Percentiles rank a stretch among this genome's conserved stretches.
Evolutionary conservation across 1,284 basidiomycete species (phyloP).

Genomic region (Irpex lacteus): DNA sequence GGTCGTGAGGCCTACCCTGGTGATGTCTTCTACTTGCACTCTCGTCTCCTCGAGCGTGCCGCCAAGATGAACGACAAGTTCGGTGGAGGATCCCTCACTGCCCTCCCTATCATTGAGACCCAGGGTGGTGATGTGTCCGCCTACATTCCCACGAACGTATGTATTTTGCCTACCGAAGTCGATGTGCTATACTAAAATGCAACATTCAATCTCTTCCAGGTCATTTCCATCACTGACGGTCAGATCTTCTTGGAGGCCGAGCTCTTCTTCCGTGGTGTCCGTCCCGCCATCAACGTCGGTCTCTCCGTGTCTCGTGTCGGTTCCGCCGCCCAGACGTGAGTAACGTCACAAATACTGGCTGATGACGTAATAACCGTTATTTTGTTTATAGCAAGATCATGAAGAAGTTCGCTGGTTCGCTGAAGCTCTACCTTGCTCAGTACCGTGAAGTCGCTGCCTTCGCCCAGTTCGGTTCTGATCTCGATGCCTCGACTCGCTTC

Average conservation of each 20-base stretch:
- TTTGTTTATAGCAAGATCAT: slow-evolving; percentile 77
- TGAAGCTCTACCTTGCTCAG: slow-evolving; percentile 99
- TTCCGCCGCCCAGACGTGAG: slow-evolving; percentile 95
- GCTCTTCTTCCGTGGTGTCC: slow-evolving; percentile 99
- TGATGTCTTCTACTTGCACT: slow-evolving; percentile 99
- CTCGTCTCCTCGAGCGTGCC: slow-evolving; percentile 98
- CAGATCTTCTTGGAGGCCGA: slow-evolving; percentile 99
- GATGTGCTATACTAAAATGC: too few species aligned
- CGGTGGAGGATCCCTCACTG: slow-evolving; percentile 97
- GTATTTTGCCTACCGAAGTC: slow-evolving; percentile 24
- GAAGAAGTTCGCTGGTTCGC: slow-evolving; percentile 99
- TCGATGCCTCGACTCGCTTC: slow-evolving; percentile 98
- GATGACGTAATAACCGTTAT: not conserved
- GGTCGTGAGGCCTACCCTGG: slow-evolving; percentile 99
- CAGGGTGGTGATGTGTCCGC: slow-evolving; percentile 99
- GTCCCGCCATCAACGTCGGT: slow-evolving; percentile 99
- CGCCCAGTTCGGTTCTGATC: slow-evolving; percentile 99
- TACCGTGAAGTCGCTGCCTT: slow-evolving; percentile 99
- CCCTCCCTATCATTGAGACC: slow-evolving; percentile 99
- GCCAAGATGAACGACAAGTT: slow-evolving; percentile 99
- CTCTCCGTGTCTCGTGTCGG: slow-evolving; percentile 99
- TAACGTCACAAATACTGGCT: not conserved
- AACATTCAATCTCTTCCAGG: slow-evolving; percentile 37
- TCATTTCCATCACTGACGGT: slow-evolving; percentile 98
- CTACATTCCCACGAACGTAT: slow-evolving; percentile 86